Conservation (phyloP, 2,329 filamentous ascomycete species). For the Sporothrix brunneoviolacea region DNA sequence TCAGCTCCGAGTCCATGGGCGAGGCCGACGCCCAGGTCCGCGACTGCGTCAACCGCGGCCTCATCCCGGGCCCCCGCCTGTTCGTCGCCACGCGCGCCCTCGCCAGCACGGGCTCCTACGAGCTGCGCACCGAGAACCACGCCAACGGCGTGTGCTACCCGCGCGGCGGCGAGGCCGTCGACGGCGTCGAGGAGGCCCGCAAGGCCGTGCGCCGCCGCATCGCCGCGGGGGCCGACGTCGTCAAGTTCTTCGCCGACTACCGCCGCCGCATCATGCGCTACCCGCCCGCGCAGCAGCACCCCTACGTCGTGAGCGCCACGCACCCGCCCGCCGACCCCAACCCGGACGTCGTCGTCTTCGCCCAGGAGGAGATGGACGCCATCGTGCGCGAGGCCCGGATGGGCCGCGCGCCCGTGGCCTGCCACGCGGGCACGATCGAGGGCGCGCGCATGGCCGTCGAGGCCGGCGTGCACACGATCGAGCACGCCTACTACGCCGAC, state of each 20-base stretch:
- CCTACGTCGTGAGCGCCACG: conserved; percentile 22
- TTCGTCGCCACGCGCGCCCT: conserved; percentile 48
- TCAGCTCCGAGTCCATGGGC: conserved; percentile 46
- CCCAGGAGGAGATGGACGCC: conserved; percentile 42
- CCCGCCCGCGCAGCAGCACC: conserved; percentile 15
- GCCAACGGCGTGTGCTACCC: conserved; percentile 26
- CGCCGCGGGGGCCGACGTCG: conserved; percentile 42
- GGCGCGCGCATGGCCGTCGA: conserved; percentile 39
- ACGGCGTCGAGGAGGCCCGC: conserved; percentile 43
- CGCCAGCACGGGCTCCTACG: conserved; percentile 44
- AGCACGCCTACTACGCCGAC: no score
- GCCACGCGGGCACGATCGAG: no score
- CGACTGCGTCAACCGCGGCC: conserved; percentile 47
- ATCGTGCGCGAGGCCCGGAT: conserved; percentile 41
- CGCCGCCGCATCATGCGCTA: conserved; percentile 36
- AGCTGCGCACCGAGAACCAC: conserved; percentile 41
- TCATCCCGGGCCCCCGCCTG: conserved; percentile 47
- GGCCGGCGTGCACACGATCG: conserved; percentile 41
- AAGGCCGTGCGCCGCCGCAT: conserved; percentile 40
- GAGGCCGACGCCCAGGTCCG: conserved; percentile 46
- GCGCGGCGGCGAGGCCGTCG: conserved; percentile 42
- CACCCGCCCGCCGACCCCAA: conserved; percentile 34
- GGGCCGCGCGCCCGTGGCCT: no score
- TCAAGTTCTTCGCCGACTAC: conserved; percentile 48
- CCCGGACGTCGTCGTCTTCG: conserved; percentile 39